Conservation (phyloP, 1,284 basidiomycete genomes). For the Porodaedalea pini region DNA sequence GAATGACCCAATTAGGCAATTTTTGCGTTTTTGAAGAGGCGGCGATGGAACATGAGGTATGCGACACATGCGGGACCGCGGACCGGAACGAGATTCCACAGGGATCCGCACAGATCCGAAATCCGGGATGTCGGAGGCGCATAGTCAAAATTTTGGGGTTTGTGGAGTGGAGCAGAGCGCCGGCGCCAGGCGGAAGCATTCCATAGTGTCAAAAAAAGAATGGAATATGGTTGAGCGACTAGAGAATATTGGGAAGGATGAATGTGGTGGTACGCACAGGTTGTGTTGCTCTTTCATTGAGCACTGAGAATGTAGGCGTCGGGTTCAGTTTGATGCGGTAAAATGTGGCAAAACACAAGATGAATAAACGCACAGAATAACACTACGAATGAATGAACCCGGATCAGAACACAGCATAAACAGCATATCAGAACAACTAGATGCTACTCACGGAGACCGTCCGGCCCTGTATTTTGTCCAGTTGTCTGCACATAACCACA, state of each 20-base stretch:
- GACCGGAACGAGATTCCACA: background rate
- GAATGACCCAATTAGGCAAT: background rate
- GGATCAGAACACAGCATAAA: constrained; percentile 3
- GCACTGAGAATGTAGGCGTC: constrained; percentile 47
- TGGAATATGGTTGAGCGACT: background rate
- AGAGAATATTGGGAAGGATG: background rate
- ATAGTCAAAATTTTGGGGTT: no score
- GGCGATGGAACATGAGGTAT: background rate
- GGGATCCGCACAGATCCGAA: background rate
- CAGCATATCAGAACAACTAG: background rate
- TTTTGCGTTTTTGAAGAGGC: background rate
- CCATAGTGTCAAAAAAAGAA: background rate
- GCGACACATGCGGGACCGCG: constrained; percentile 3
- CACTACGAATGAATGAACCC: constrained; percentile 46
- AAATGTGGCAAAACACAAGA: constrained; percentile 21
- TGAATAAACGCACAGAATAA: constrained; percentile 59
- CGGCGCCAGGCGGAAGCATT: background rate
- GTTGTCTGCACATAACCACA: constrained; percentile 45
- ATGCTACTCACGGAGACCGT: constrained; percentile 73
- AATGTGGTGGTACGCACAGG: constrained; percentile 49
- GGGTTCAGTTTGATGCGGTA: constrained; percentile 18
- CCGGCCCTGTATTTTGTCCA: constrained; percentile 80
- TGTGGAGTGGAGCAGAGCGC: background rate
- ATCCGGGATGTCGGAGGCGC: background rate
- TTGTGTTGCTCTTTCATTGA: constrained; percentile 96